These are phyloP conservation scores for Wickerhamia fluorescens DNA, from an alignment of 805 yeast species.

Conservation along the genomic window DNA sequence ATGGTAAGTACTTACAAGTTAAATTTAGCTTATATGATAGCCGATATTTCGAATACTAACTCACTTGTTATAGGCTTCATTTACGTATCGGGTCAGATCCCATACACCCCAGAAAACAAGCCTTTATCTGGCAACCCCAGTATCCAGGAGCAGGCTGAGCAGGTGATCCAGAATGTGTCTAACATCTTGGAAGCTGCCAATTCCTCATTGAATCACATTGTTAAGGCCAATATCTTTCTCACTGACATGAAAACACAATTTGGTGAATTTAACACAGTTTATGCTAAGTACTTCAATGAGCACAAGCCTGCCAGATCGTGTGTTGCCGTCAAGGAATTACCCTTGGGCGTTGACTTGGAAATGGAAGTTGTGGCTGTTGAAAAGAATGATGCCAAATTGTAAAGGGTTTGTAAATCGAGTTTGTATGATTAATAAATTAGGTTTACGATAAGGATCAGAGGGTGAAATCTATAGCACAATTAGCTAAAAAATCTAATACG, in stretches of 20 bases:
- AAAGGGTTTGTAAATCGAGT: no score
- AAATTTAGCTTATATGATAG: neutral
- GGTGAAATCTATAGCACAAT: no score
- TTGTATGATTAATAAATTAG: no score
- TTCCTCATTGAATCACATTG: constrained; percentile 74
- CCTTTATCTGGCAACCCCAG: constrained; percentile 62
- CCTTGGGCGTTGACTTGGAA: constrained; percentile 82
- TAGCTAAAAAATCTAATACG: no score
- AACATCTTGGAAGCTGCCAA: constrained; percentile 79
- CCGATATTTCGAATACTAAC: constrained; percentile 13
- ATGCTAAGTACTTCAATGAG: constrained; percentile 64
- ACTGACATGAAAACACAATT: constrained; percentile 80
- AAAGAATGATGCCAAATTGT: constrained; percentile 31
- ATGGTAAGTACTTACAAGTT: constrained; percentile 40
- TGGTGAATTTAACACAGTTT: constrained; percentile 78
- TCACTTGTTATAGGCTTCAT: constrained; percentile 66
- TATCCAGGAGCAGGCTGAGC: constrained; percentile 72
- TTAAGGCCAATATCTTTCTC: constrained; percentile 84
- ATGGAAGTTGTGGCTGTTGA: constrained; percentile 90
- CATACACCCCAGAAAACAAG: constrained; percentile 76
- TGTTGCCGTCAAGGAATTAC: constrained; percentile 89
- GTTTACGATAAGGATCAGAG: no score
- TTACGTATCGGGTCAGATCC: constrained; percentile 94
- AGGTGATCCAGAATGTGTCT: constrained; percentile 58
- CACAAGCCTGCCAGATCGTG: constrained; percentile 97